Conservation (phyloP, 805 yeast genomes). For the Yarrowia osloensis region DNA sequence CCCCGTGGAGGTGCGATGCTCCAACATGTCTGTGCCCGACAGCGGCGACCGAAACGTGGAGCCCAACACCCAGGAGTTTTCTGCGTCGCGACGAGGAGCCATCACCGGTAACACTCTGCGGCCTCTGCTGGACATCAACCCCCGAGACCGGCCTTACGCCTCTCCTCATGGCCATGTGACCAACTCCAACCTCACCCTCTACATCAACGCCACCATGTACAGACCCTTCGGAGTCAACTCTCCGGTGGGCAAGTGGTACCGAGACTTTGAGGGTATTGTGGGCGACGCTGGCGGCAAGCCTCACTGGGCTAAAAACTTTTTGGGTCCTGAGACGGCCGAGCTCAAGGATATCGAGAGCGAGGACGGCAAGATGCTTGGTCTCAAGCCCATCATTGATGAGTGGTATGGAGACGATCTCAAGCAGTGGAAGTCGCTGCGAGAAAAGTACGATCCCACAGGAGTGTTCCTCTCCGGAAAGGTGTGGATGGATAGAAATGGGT, state of each 20-base stretch:
- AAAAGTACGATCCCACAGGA: slow-evolving; percentile 74
- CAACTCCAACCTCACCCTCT: slow-evolving; percentile 78
- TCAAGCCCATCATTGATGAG: slow-evolving; percentile 62
- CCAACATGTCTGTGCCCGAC: slow-evolving; percentile 59
- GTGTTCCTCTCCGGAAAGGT: slow-evolving; percentile 73
- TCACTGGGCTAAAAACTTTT: slow-evolving; percentile 97
- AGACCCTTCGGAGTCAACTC: slow-evolving; percentile 84
- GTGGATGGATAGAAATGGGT: slow-evolving; percentile 84
- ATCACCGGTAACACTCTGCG: slow-evolving; percentile 80
- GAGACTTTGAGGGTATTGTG: slow-evolving; percentile 76
- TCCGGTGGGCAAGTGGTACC: slow-evolving; percentile 74
- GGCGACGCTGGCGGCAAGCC: slow-evolving; percentile 86
- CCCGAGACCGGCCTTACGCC: slow-evolving; percentile 54
- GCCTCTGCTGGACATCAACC: slow-evolving; percentile 81
- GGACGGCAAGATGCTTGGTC: slow-evolving; percentile 79
- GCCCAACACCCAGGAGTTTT: slow-evolving; percentile 25
- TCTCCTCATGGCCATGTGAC: slow-evolving; percentile 51
- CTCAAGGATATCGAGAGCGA: slow-evolving; percentile 41
- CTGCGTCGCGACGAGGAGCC: slow-evolving; percentile 55
- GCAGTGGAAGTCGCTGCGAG: slow-evolving; percentile 63
- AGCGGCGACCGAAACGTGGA: slow-evolving; percentile 27
- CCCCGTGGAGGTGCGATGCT: slow-evolving; percentile 91
- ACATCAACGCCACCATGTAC: slow-evolving; percentile 92
- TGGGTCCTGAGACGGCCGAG: slow-evolving; percentile 56
- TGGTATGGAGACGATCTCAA: slow-evolving; percentile 79